Evolutionary conservation across 2,329 filamentous ascomycete genomes (phyloP).

Genomic region (Aspergillus sp.): DNA sequence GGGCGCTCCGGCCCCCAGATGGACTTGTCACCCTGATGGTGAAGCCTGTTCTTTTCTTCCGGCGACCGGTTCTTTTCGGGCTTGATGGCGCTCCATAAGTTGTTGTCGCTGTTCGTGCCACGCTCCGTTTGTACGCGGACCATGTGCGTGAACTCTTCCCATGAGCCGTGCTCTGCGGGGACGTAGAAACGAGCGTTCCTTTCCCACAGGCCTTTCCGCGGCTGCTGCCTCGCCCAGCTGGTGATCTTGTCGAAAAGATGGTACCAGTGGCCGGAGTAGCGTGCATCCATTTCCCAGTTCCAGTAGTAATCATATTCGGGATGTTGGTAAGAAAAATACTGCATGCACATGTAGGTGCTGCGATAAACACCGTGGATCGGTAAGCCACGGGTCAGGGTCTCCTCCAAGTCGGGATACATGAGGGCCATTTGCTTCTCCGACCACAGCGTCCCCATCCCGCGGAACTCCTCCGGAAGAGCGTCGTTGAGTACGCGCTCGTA

Average conservation of each 20-base stretch:
- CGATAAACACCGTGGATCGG: conserved; percentile 89
- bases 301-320: conserved; percentile 73
- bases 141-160: conserved; percentile 73
- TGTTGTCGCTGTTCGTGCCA: conserved; percentile 55
- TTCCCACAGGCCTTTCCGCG: conserved; percentile 73
- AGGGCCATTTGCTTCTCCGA: conserved; percentile 87
- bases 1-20: conserved; percentile 81
- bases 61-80: conserved; percentile 13
- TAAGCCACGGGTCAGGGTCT: conserved; percentile 61
- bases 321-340: conserved; percentile 77
- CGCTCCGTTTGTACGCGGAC: conserved; percentile 65
- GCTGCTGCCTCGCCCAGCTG: conserved; percentile 61
- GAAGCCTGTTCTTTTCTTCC: background rate
- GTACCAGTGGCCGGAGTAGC: conserved; percentile 73
- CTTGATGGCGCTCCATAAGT: conserved; percentile 52
- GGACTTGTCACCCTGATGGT: conserved; percentile 11
- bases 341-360: conserved; percentile 86
- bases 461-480: conserved; percentile 72
- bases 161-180: conserved; percentile 63
- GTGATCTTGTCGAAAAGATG: conserved; percentile 64
- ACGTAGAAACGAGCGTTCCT: conserved; percentile 70
- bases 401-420: conserved; percentile 78
- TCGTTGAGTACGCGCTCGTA: conserved; percentile 63
- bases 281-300: conserved; percentile 81
- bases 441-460: conserved; percentile 82